These are phyloP conservation scores for Trichoderma koningiopsis DNA, from an alignment of 2,329 filamentous ascomycete species.

Conservation along the genomic window DNA sequence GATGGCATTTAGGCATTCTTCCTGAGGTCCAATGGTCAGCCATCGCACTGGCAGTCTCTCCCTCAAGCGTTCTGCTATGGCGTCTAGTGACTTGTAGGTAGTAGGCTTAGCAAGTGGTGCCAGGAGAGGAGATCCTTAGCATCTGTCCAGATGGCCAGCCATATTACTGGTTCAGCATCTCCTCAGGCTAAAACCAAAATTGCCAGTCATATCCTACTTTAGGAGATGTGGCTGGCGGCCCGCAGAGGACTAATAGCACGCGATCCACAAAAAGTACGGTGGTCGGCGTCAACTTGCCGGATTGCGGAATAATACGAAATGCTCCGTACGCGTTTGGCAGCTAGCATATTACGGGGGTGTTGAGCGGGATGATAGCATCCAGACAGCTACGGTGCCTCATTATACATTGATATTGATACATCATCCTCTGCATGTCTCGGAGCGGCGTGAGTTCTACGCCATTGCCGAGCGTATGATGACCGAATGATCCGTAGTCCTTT, in stretches of 20 bases:
- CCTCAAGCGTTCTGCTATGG: neutral
- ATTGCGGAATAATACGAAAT: slow-evolving; percentile 9
- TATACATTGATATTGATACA: neutral
- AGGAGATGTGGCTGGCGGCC: slow-evolving; percentile 11
- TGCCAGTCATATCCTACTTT: neutral
- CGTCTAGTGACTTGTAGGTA: neutral
- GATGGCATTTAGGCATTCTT: neutral
- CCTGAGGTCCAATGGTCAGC: neutral
- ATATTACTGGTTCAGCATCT: neutral
- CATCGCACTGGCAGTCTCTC: neutral
- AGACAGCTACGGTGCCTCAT: neutral
- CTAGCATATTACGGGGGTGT: neutral
- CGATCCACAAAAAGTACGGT: neutral
- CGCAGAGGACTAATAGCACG: neutral
- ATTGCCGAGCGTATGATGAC: neutral
- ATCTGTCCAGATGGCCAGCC: neutral
- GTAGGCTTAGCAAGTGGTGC: neutral
- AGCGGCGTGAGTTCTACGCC: slow-evolving; percentile 5
- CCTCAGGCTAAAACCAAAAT: neutral
- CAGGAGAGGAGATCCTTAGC: neutral
- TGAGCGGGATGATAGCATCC: neutral
- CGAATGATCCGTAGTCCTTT: neutral
- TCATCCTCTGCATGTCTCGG: neutral
- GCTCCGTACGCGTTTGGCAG: slow-evolving; percentile 9
- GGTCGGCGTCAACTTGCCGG: slow-evolving; percentile 5